phyloP scores from a whole-genome alignment of 225 moss, liverwort and hornwort genomes.

The Straminergon stramineum region DNA sequence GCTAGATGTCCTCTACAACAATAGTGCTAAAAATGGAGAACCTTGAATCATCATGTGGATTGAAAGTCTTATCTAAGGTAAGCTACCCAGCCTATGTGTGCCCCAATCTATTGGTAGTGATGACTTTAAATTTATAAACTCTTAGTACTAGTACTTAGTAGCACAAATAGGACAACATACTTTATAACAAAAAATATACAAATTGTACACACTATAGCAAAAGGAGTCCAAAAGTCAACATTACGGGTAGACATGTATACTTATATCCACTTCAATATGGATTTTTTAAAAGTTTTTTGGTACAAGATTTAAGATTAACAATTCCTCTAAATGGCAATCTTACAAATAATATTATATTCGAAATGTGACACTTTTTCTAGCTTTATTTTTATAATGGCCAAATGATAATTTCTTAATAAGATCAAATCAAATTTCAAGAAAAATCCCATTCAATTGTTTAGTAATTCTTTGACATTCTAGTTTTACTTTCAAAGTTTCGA shows the following conservation, averaged over 20 bases:
- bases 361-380: neutral
- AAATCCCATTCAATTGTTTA: neutral
- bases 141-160: neutral
- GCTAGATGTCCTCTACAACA: neutral
- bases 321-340: neutral
- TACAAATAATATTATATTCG: neutral
- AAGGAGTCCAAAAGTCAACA: neutral
- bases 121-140: too few species aligned
- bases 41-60: neutral
- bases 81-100: rapidly evolving
- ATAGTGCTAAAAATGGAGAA: neutral
- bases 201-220: too few species aligned
- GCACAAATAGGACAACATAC: neutral
- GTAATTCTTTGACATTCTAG: neutral
- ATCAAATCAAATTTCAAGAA: neutral
- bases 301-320: rapidly evolving
- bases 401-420: neutral
- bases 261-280: neutral
- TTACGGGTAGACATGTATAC: rapidly evolving
- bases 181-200: neutral
- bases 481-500: neutral
- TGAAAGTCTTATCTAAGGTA: neutral
- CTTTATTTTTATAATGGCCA: too few species aligned
- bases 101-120: neutral
- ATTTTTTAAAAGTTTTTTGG: too few species aligned